Evolutionary conservation across 805 yeast genomes (phyloP), one percentile per base, ranked within the genome.

Genomic region (Candida silvatica): DNA sequence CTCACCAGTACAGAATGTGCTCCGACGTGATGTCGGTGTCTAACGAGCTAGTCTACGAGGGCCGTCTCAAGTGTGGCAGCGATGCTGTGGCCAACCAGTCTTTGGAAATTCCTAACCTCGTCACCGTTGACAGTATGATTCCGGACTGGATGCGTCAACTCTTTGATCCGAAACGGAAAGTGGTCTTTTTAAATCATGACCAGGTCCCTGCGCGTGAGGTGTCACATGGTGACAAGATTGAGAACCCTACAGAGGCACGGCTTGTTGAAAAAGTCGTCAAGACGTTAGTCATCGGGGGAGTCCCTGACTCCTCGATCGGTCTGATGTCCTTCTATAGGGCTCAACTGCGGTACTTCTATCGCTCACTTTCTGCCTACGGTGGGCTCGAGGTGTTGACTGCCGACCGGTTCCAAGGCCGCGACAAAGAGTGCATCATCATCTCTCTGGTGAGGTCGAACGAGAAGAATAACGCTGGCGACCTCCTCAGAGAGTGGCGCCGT

Each of bases 401-500:
- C 0, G 99, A 92, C 56, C 85, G 81, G 50, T 90, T 82, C 49
- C 98, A 92, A 59, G 99, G 98, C 0, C 69, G 97, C 37, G 99
- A 92, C 56, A 92, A 90, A 49, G 90, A 85, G 22, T 83, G 95
- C 50, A 74, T 92, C 12, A 76, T 92, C 5, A 83, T 92, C 3
- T 90, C 97, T 0, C 62, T 92, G 46, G 98, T 92, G 3, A 64
- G 95, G 32, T 80, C 95, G 4, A 87, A 88, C 52, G 65, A 64
- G 2, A 70, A 70, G 16, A 62, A 66, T 7, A 66, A 64, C 27
- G 77, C 83, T 1, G 97, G 97, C 0, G 82, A 82, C 20, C 63
- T 92, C 29, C 60, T 92, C 29, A 74, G 71, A 41, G 97, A 92
- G 47, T 80, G 96, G 88, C 67, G 97, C 42, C 69, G 99, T 40